Percentiles rank a stretch among this genome's conserved stretches.
These are phyloP conservation scores for Trametes gibbosa DNA, from an alignment of 768 basidiomycete genomes.

Conservation along the genomic window DNA sequence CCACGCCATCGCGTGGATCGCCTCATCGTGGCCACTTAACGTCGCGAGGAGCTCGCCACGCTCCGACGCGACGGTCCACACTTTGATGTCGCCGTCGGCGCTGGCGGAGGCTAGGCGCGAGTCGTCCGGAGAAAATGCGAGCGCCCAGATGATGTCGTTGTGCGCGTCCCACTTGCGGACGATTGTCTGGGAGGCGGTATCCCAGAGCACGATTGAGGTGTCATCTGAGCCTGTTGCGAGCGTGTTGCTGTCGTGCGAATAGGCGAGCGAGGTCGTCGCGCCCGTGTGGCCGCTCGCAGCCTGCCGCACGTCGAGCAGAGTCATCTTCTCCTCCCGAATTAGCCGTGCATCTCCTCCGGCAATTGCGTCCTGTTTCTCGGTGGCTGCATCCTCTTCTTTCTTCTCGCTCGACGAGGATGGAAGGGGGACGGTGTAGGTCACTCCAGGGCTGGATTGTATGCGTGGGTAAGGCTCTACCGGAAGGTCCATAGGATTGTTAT, in stretches of 20 bases:
- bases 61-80: constrained; percentile 4
- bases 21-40: constrained; percentile 7
- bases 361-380: too few species aligned
- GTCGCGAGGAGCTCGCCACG: background rate
- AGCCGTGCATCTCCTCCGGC: background rate
- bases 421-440: too few species aligned
- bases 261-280: constrained; percentile 34
- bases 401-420: too few species aligned
- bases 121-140: constrained; percentile 9
- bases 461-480: too few species aligned
- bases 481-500: too few species aligned
- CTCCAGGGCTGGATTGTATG: too few species aligned
- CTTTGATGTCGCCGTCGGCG: constrained; percentile 5
- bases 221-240: constrained; percentile 18
- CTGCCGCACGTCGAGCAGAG: background rate
- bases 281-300: background rate
- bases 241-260: constrained; percentile 35
- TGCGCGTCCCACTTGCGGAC: background rate
- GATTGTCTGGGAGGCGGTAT: background rate
- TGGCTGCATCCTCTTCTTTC: too few species aligned
- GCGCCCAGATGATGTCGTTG: background rate
- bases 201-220: constrained; percentile 13
- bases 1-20: constrained; percentile 1
- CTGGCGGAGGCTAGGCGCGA: constrained; percentile 18
- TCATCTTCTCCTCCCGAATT: background rate